These are phyloP conservation scores for Viola odorata DNA, from an alignment of 345 rosid species.

Conservation along the genomic window DNA sequence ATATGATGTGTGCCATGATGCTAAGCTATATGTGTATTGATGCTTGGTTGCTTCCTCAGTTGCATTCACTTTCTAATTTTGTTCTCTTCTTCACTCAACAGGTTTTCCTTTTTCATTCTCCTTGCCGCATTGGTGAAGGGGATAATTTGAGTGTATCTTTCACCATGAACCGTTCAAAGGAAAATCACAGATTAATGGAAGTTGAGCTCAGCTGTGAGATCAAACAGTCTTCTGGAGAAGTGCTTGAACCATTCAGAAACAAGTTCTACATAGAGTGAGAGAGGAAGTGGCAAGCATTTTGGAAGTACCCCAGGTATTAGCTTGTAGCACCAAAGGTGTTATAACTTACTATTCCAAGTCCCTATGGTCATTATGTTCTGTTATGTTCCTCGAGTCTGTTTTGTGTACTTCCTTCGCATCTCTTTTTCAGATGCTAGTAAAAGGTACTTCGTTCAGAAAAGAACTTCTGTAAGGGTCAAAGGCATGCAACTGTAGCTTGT, in stretches of 20 bases:
- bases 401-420: neutral
- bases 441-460: too few species aligned
- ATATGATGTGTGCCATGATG: neutral
- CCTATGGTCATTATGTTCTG: neutral
- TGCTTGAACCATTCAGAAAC: conserved; percentile 44
- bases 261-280: conserved; percentile 70
- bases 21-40: neutral
- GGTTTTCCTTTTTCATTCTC: conserved; percentile 71
- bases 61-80: conserved; percentile 1
- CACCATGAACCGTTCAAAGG: conserved; percentile 76
- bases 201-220: conserved; percentile 64
- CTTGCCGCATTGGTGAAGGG: conserved; percentile 45
- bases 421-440: too few species aligned
- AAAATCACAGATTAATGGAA: conserved; percentile 86
- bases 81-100: conserved; percentile 22
- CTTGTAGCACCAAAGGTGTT: neutral
- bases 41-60: neutral
- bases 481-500: too few species aligned
- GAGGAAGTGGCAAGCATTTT: conserved; percentile 3
- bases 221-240: conserved; percentile 44
- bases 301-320: conserved; percentile 1
- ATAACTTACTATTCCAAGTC: neutral
- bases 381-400: neutral
- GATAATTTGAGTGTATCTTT: conserved; percentile 54
- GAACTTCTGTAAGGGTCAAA: too few species aligned